Conservation (phyloP, 2,329 filamentous ascomycete species). For the Fusarium papillatum region DNA sequence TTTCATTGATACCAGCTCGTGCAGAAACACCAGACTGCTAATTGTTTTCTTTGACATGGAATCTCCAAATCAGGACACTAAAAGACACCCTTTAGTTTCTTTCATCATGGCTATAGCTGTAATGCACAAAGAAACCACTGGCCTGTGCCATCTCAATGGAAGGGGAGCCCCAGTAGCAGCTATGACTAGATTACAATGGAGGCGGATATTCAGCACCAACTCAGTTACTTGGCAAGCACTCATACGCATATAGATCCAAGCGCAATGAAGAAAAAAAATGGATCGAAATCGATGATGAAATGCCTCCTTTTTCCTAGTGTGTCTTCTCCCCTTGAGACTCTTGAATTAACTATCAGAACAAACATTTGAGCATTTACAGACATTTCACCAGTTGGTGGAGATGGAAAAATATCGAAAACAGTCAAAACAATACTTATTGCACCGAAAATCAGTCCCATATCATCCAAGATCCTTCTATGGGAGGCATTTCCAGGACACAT, state of each 20-base stretch:
- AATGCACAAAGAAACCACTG: background rate
- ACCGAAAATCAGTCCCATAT: background rate
- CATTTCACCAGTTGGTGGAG: background rate
- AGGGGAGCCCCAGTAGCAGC: background rate
- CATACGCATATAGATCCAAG: background rate
- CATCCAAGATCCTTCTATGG: background rate
- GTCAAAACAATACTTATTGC: background rate
- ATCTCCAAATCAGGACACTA: background rate
- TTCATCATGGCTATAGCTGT: background rate
- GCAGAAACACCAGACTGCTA: background rate
- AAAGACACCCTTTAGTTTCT: background rate
- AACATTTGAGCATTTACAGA: background rate
- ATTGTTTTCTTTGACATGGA: background rate
- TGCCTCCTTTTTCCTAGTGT: background rate
- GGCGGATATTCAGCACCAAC: background rate
- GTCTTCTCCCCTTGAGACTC: background rate
- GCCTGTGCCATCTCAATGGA: background rate
- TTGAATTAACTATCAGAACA: background rate
- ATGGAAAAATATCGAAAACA: background rate
- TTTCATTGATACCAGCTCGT: background rate
- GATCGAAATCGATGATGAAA: background rate
- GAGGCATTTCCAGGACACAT: background rate
- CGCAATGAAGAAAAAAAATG: background rate
- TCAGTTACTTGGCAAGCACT: background rate
- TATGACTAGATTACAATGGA: background rate